Evolutionary conservation across 768 basidiomycete genomes (phyloP).

Genomic region (Tylopilus intermedius): DNA sequence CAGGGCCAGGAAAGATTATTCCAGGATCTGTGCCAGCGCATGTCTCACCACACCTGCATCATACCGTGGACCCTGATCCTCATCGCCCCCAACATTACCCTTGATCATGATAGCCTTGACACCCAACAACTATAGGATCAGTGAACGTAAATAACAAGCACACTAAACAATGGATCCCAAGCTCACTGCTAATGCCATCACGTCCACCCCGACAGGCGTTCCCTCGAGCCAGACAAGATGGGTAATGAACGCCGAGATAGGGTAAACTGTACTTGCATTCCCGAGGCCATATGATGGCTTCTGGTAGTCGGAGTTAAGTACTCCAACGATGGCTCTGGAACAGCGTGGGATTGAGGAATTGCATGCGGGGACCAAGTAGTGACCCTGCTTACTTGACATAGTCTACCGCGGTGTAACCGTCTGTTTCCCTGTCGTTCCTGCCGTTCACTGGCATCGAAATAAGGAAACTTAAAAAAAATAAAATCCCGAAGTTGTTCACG

Average conservation of each 20-base stretch:
- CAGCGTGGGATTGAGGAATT: conserved; percentile 2
- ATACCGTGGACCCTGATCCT: conserved; percentile 35
- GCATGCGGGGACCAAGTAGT: conserved; percentile 3
- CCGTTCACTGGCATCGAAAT: conserved; percentile 60
- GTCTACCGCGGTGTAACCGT: conserved; percentile 76
- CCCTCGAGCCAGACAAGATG: conserved; percentile 77
- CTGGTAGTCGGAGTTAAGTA: conserved; percentile 61
- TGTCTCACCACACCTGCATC: conserved; percentile 41
- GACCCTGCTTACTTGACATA: conserved; percentile 60
- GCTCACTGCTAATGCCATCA: conserved; percentile 54
- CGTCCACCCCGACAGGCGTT: conserved; percentile 59
- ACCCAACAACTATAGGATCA: conserved; percentile 44
- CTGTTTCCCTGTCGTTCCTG: conserved; percentile 86
- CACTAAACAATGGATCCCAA: not conserved
- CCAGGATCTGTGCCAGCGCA: conserved; percentile 36
- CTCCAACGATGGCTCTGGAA: conserved; percentile 59
- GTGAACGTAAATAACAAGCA: conserved; percentile 2
- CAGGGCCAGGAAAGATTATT: conserved; percentile 1
- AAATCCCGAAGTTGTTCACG: conserved; percentile 26
- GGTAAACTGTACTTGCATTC: conserved; percentile 59
- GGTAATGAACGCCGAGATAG: conserved; percentile 76
- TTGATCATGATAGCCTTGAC: conserved; percentile 54
- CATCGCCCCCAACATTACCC: conserved; percentile 16
- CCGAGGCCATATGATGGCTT: conserved; percentile 49
- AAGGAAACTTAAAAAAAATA: not conserved